These are phyloP conservation scores for Strigomonas oncopelti DNA, from an alignment of 208 protist species.

Conservation along the genomic window DNA sequence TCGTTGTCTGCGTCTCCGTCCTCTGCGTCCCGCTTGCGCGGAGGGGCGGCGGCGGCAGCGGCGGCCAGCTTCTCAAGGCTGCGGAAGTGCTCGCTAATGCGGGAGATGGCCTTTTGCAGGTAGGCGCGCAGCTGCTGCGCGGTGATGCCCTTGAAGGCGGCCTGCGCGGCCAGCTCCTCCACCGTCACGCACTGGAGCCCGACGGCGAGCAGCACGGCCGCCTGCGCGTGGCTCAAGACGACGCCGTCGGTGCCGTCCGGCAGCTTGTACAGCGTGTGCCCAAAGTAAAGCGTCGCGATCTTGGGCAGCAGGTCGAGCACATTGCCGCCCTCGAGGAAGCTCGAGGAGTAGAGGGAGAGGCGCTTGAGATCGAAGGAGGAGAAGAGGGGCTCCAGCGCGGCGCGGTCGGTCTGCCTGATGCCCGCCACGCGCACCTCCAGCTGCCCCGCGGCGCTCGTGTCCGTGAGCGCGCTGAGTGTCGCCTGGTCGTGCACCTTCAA, in stretches of 20 bases:
- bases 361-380: conserved; percentile 92
- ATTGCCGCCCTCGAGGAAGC: conserved; percentile 94
- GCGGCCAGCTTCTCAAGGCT: conserved; percentile 24
- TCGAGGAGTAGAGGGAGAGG: conserved; percentile 89
- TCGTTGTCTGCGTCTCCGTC: conserved; percentile 1
- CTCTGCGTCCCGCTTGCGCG: background rate
- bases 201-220: conserved; percentile 91
- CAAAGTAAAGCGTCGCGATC: conserved; percentile 92
- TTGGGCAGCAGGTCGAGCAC: conserved; percentile 95
- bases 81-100: conserved; percentile 76
- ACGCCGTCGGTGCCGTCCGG: conserved; percentile 80
- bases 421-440: conserved; percentile 53
- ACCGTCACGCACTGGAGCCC: conserved; percentile 90
- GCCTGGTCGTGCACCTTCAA: conserved; percentile 43
- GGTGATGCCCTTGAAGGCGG: conserved; percentile 56
- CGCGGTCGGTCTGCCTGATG: conserved; percentile 45
- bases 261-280: conserved; percentile 35
- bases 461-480: conserved; percentile 36
- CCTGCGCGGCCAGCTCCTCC: conserved; percentile 56
- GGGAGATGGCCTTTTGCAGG: conserved; percentile 78
- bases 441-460: conserved; percentile 19
- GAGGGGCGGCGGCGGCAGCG: background rate
- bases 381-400: conserved; percentile 61
- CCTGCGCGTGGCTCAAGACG: conserved; percentile 85
- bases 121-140: conserved; percentile 83